Evolutionary conservation across 2,329 filamentous ascomycete genomes (phyloP), one percentile per base, ranked within the genome.

Genomic region (Phaeophleospora eucalypticola): DNA sequence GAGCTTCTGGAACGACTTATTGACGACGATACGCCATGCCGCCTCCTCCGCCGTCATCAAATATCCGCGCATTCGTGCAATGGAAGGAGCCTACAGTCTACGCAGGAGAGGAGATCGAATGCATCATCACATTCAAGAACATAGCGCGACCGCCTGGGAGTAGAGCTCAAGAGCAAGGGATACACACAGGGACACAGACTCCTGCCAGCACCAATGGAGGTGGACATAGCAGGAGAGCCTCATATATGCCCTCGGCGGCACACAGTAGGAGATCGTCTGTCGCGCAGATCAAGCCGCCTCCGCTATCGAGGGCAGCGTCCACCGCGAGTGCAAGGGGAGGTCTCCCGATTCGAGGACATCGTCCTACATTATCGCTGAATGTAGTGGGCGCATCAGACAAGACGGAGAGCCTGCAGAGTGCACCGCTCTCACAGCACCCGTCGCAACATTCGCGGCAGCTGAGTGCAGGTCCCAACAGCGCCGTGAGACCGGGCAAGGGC

Each of bases 21-120:
- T 29, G 7, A 29, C 24, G 24, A 29, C 24, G n/a, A n/a, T n/a
- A 7, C 24, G 24, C 24, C 24, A 29, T 29, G 24, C 24, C 49
- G 50, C 51, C 51, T 35, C 32, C 43, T 29, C 45, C 51, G 16
- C 41, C 41, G 33, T 45, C 48, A 29, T 80, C 77, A 71, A 91
- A 94, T 74, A 89, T 98, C 67, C 87, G 90, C 68, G 91, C 96
- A 70, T 95, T 91, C 68, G 88, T 98, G 68, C 84, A 85, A 72
- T 98, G 91, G 87, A 86, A 89, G 68, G 87, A 95, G 65, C 84
- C 91, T 68, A 90, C 87, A 52, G 88, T 98, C 61, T 98, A 97
- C 71, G 88, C 93, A 47, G 93, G 93, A 69, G 93, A 98, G 75
- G 86, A 95, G 64, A 81, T 97, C 64, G 87, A 90, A 72, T 97